Evolutionary conservation across 2,329 filamentous ascomycete genomes (phyloP).

Genomic region (Ilyonectria sp.): DNA sequence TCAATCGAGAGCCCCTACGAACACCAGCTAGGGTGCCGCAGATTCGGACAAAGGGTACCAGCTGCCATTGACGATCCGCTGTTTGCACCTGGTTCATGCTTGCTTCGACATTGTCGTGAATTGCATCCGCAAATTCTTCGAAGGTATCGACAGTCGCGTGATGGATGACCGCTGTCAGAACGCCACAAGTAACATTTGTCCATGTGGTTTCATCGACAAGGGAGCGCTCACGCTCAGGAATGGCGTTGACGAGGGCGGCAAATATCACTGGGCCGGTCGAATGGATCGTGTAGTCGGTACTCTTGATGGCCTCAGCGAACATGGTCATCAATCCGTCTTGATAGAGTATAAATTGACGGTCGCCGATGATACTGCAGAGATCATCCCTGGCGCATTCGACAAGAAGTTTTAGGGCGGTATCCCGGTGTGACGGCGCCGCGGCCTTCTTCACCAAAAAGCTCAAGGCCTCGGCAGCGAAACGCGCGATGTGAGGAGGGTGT

Average conservation of each 20-base stretch:
- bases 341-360: constrained; percentile 77
- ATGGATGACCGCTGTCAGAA: constrained; percentile 87
- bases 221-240: constrained; percentile 66
- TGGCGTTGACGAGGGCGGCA: constrained; percentile 64
- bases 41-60: constrained; percentile 69
- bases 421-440: constrained; percentile 81
- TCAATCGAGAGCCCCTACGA: constrained; percentile 83
- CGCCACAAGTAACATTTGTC: constrained; percentile 79
- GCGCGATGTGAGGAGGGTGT: constrained; percentile 88
- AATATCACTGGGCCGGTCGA: constrained; percentile 71
- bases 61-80: constrained; percentile 50
- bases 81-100: constrained; percentile 52
- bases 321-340: constrained; percentile 92
- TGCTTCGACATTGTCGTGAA: constrained; percentile 66
- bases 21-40: constrained; percentile 82
- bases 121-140: constrained; percentile 73
- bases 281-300: constrained; percentile 71
- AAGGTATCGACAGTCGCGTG: constrained; percentile 84
- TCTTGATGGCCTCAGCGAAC: constrained; percentile 86
- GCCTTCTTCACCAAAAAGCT: constrained; percentile 95
- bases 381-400: constrained; percentile 81
- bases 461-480: constrained; percentile 94
- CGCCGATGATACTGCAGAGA: constrained; percentile 67
- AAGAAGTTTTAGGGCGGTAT: constrained; percentile 80
- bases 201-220: constrained; percentile 65